A percentile compares a stretch with the other conserved stretches of the same genome.
Conservation (phyloP, 164 flowering plant species). For the Pachysandra terminalis region DNA sequence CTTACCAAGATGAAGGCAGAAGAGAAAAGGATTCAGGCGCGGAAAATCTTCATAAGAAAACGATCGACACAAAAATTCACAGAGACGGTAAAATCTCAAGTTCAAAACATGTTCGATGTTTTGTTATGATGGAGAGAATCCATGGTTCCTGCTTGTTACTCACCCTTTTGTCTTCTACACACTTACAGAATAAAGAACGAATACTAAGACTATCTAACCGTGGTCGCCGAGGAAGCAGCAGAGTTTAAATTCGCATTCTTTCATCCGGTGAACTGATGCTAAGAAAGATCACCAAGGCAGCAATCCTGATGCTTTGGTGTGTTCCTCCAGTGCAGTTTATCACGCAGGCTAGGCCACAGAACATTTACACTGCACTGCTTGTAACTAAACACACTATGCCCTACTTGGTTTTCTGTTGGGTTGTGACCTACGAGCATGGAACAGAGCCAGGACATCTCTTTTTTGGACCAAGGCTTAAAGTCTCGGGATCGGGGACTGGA, state of each 20-base stretch:
- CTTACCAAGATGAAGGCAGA: conserved; percentile 70
- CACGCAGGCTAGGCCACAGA: no score
- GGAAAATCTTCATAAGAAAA: conserved; percentile 35
- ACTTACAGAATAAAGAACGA: conserved; percentile 33
- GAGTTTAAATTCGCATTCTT: conserved; percentile 9
- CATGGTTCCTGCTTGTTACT: neutral
- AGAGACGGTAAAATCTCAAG: conserved; percentile 8
- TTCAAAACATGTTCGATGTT: neutral
- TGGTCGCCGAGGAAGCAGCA: conserved; percentile 48
- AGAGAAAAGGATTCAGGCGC: conserved; percentile 53
- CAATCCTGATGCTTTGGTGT: no score
- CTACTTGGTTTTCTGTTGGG: no score
- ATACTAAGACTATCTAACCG: conserved; percentile 28
- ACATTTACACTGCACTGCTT: no score
- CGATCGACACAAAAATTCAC: conserved; percentile 18
- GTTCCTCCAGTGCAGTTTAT: no score
- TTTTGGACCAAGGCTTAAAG: no score
- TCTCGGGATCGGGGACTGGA: no score
- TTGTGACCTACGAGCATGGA: no score
- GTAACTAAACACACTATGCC: no score
- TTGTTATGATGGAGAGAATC: neutral
- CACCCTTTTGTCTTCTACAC: neutral
- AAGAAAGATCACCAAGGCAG: neutral
- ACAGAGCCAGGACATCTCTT: no score
- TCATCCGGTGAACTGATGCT: neutral